Conservation (phyloP, 2,329 filamentous ascomycete species). For the Colletotrichum liaoningense region DNA sequence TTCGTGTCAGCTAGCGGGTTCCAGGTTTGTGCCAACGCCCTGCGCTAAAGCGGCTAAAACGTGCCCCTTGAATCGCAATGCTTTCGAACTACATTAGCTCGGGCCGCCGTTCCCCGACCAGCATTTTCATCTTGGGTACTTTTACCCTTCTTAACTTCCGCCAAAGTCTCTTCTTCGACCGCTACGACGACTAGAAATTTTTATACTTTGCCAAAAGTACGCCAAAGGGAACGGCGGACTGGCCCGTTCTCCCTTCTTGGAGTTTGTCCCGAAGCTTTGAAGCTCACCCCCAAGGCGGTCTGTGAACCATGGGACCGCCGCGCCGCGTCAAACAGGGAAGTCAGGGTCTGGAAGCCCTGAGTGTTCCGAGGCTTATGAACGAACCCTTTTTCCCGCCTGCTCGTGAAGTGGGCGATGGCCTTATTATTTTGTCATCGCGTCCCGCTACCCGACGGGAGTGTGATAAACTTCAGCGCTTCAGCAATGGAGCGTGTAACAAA, state of each 20-base stretch:
- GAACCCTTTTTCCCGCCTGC: background rate
- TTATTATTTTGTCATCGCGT: background rate
- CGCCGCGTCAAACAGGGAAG: background rate
- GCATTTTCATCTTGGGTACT: background rate
- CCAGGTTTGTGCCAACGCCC: slow-evolving; percentile 20
- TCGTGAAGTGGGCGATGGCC: background rate
- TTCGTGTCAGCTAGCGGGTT: slow-evolving; percentile 29
- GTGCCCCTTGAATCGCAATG: background rate
- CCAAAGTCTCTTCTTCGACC: background rate
- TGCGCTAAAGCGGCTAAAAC: slow-evolving; percentile 25
- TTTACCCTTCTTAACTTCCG: background rate
- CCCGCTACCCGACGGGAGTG: background rate
- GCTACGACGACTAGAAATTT: background rate
- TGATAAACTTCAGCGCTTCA: background rate
- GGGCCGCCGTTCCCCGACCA: background rate
- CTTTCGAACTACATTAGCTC: background rate
- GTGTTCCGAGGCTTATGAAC: background rate
- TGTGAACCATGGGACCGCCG: background rate
- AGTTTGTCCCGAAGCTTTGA: background rate
- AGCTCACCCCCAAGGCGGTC: background rate
- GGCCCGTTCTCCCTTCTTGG: background rate
- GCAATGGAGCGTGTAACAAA: background rate
- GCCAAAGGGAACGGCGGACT: background rate
- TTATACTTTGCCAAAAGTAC: background rate
- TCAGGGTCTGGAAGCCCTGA: background rate